A percentile compares a stretch with the other conserved stretches of the same genome.
Conservation (phyloP, 495 filamentous ascomycete genomes). For the Xylaria sp. region DNA sequence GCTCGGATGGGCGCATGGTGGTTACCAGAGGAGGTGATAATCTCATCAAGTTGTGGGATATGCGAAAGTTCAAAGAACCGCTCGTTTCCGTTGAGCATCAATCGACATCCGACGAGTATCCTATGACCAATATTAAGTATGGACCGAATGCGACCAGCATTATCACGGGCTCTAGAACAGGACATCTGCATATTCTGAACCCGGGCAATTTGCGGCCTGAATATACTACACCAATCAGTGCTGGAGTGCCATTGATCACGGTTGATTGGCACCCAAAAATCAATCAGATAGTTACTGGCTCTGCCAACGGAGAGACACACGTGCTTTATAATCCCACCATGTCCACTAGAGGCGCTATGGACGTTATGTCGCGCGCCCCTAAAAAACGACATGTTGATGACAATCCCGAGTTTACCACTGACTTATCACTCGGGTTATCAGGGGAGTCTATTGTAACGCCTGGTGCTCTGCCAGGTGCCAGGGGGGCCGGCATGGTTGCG, state of each 20-base stretch:
- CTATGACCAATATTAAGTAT: slow-evolving; percentile 86
- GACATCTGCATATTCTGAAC: slow-evolving; percentile 91
- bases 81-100: slow-evolving; percentile 78
- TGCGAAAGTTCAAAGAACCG: slow-evolving; percentile 90
- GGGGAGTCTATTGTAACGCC: slow-evolving; percentile 81
- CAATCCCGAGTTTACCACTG: slow-evolving; percentile 82
- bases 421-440: slow-evolving; percentile 76
- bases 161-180: slow-evolving; percentile 85
- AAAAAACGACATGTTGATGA: slow-evolving; percentile 96
- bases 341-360: slow-evolving; percentile 81
- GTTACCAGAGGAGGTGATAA: slow-evolving; percentile 91
- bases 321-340: slow-evolving; percentile 87
- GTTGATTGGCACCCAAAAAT: slow-evolving; percentile 93
- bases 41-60: slow-evolving; percentile 89
- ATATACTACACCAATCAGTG: slow-evolving; percentile 84
- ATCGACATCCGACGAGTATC: slow-evolving; percentile 82
- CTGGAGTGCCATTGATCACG: slow-evolving; percentile 78
- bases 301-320: slow-evolving; percentile 85
- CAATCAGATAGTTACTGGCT: slow-evolving; percentile 95
- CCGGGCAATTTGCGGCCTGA: slow-evolving; percentile 85
- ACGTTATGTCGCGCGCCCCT: slow-evolving; percentile 90
- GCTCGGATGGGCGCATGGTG: slow-evolving; percentile 85
- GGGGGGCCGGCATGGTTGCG: slow-evolving; percentile 69
- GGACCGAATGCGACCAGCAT: slow-evolving; percentile 81
- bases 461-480: slow-evolving; percentile 55